phyloP scores from a whole-genome alignment of 176 grass and related monocot genomes.

The Bolboschoenus planiculmis region DNA sequence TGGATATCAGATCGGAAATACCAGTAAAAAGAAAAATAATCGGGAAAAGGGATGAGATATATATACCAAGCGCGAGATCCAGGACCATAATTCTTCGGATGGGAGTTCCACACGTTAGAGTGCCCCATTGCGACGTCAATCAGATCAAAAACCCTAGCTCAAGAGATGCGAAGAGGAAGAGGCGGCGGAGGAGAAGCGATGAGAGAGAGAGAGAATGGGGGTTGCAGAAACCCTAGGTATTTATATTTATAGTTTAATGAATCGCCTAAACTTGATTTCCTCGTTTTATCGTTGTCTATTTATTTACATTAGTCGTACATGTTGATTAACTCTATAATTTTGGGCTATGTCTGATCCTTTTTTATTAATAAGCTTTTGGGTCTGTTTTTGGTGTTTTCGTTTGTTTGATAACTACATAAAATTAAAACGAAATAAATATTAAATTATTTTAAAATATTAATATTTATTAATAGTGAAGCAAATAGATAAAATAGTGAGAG shows the following conservation, averaged over 20 bases:
- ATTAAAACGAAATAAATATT: too few species aligned
- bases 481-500: too few species aligned
- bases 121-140: constrained; percentile 41
- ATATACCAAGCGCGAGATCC: constrained; percentile 64
- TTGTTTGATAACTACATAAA: too few species aligned
- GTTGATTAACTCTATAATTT: background rate
- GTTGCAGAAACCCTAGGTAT: background rate
- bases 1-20: background rate
- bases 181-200: background rate
- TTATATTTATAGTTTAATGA: background rate
- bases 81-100: constrained; percentile 71
- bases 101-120: constrained; percentile 82
- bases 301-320: background rate
- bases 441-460: too few species aligned
- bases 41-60: background rate
- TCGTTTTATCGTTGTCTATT: background rate
- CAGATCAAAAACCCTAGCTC: background rate
- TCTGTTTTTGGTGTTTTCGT: too few species aligned
- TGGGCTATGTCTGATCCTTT: background rate
- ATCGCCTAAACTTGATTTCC: background rate
- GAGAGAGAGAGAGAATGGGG: too few species aligned
- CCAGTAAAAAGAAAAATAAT: background rate
- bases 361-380: too few species aligned
- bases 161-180: background rate
- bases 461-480: too few species aligned